These are phyloP conservation scores for Microdochium paspali DNA, from an alignment of 2,329 filamentous ascomycete species.

Conservation along the genomic window DNA sequence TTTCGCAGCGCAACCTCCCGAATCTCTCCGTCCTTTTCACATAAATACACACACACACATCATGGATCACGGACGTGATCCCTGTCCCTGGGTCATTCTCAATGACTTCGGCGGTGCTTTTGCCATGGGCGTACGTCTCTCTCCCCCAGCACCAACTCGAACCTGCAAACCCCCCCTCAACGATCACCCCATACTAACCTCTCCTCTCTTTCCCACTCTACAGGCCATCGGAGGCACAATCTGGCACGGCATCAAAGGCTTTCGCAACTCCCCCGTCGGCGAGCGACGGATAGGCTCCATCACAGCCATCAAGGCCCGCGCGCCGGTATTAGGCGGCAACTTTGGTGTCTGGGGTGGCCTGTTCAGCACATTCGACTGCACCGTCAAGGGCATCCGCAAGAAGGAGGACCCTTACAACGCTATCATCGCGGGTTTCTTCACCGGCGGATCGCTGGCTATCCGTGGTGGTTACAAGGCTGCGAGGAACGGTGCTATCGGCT, in stretches of 20 bases:
- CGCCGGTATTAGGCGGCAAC: constrained; percentile 92
- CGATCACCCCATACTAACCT: constrained; percentile 2
- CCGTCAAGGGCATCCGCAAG: constrained; percentile 85
- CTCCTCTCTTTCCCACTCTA: not conserved
- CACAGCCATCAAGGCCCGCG: constrained; percentile 95
- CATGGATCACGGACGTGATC: constrained; percentile 92
- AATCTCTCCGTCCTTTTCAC: no score
- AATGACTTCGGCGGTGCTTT: constrained; percentile 98
- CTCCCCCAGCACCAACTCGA: constrained; percentile 3
- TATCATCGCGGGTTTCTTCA: constrained; percentile 96
- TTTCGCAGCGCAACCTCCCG: no score
- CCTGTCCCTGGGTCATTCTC: constrained; percentile 91
- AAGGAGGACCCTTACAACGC: constrained; percentile 99
- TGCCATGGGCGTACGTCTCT: constrained; percentile 74
- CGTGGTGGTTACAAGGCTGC: constrained; percentile 87
- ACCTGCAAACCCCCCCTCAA: not conserved
- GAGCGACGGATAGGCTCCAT: constrained; percentile 92
- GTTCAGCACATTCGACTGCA: constrained; percentile 94
- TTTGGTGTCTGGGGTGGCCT: constrained; percentile 97
- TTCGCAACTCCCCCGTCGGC: constrained; percentile 81
- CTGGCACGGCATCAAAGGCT: constrained; percentile 96
- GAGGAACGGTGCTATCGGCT: constrained; percentile 92
- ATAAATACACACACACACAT: not conserved
- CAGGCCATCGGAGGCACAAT: constrained; percentile 72
- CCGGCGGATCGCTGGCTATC: constrained; percentile 82